Evolutionary conservation across 352 stramenopile species (phyloP).

Genomic region (Globisporangium ultimum): DNA sequence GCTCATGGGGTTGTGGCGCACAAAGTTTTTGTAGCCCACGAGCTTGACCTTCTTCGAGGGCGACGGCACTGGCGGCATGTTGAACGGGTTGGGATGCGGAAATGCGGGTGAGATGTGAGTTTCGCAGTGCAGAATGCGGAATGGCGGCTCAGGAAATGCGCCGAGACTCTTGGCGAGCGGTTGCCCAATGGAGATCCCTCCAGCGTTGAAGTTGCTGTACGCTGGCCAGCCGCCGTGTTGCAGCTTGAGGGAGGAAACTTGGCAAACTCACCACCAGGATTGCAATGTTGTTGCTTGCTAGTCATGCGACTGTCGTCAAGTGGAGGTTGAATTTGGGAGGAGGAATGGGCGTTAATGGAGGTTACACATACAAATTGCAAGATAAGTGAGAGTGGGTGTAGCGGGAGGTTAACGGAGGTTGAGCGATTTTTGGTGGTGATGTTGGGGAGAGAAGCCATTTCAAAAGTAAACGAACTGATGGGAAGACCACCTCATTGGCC

Average conservation of each 20-base stretch:
- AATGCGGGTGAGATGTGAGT: neutral
- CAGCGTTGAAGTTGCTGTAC: neutral
- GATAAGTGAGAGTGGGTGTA: neutral
- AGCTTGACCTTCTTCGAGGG: constrained; percentile 53
- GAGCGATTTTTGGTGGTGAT: constrained; percentile 7
- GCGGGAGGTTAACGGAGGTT: neutral
- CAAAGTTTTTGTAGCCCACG: constrained; percentile 74
- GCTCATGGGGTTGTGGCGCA: constrained; percentile 69
- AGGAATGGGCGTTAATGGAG: neutral
- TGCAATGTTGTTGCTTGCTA: too few species aligned
- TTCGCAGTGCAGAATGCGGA: constrained; percentile 5
- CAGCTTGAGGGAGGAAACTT: neutral
- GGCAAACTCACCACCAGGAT: constrained; percentile 3
- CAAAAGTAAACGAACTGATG: constrained; percentile 13
- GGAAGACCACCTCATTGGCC: constrained; percentile 13
- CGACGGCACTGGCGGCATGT: constrained; percentile 5
- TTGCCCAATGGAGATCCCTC: neutral
- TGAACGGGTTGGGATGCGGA: neutral
- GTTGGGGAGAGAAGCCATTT: constrained; percentile 1
- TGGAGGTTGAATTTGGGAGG: constrained; percentile 1
- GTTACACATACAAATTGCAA: constrained; percentile 5
- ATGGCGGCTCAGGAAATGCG: constrained; percentile 2
- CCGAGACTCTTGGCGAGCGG: neutral
- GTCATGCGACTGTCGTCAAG: too few species aligned
- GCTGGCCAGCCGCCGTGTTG: neutral